A percentile compares a stretch with the other conserved stretches of the same genome.
Evolutionary conservation across 2,329 filamentous ascomycete genomes (phyloP).

Genomic region (Epichloe aotearoae): DNA sequence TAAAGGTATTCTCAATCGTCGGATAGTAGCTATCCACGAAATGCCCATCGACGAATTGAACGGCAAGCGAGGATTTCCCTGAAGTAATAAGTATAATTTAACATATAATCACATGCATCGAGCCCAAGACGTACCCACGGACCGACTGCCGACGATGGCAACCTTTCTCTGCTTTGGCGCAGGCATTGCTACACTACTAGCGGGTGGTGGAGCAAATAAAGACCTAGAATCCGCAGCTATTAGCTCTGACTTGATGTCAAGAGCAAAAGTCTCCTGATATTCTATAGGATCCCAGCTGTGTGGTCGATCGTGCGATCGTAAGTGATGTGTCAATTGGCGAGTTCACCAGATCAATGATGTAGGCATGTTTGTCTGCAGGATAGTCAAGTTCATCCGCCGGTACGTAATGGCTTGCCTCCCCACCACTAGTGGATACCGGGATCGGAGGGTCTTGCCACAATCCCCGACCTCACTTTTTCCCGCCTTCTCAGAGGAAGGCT

Average conservation of each 20-base stretch:
- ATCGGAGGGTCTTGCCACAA: background rate
- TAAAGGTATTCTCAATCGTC: slow-evolving; percentile 98
- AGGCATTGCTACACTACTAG: slow-evolving; percentile 35
- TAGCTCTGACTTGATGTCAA: background rate
- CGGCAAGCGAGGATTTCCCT: slow-evolving; percentile 97
- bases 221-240: background rate
- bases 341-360: background rate
- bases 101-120: background rate
- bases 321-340: background rate
- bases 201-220: background rate
- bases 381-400: background rate
- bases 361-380: background rate
- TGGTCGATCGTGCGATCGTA: background rate
- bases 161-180: slow-evolving; percentile 83
- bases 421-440: background rate
- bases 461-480: background rate
- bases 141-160: slow-evolving; percentile 88
- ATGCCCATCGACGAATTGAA: slow-evolving; percentile 93
- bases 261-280: background rate
- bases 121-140: slow-evolving; percentile 44
- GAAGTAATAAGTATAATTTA: background rate
- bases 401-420: background rate
- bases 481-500: background rate
- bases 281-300: background rate
- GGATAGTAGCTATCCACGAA: slow-evolving; percentile 99